Percentiles rank a stretch among this genome's conserved stretches.
Conservation (phyloP, 2,329 filamentous ascomycete species). For the Daldinia sp. region DNA sequence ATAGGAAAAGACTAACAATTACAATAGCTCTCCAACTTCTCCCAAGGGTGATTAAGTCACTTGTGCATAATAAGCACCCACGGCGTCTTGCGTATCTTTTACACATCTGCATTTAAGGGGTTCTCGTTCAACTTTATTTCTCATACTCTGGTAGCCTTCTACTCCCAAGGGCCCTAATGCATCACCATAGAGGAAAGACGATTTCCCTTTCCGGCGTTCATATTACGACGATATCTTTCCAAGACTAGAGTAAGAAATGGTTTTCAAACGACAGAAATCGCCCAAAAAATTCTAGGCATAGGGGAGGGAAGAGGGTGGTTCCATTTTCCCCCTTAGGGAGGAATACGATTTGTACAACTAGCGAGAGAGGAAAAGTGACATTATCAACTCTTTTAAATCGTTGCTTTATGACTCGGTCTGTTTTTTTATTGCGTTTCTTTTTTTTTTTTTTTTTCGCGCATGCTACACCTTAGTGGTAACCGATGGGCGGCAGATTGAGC, state of each 20-base stretch:
- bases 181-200: constrained; percentile 33
- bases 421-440: neutral
- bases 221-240: neutral
- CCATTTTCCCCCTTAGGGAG: constrained; percentile 4
- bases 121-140: constrained; percentile 19
- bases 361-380: constrained; percentile 13
- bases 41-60: constrained; percentile 44
- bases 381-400: neutral
- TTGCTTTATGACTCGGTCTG: constrained; percentile 3
- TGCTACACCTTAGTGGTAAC: neutral
- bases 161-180: constrained; percentile 21
- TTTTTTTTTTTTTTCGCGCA: neutral
- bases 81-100: constrained; percentile 37
- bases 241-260: constrained; percentile 18
- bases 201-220: constrained; percentile 7
- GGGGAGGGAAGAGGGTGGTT: neutral
- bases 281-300: constrained; percentile 20
- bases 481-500: constrained; percentile 18
- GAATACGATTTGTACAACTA: constrained; percentile 30
- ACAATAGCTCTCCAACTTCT: constrained; percentile 46
- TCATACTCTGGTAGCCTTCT: constrained; percentile 11
- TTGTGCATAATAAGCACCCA: constrained; percentile 43
- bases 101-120: constrained; percentile 36
- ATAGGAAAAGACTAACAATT: constrained; percentile 32
- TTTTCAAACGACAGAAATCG: neutral